These are phyloP conservation scores for Zanthoxylum bungeanum DNA, from an alignment of 345 rosid genomes.

Conservation along the genomic window DNA sequence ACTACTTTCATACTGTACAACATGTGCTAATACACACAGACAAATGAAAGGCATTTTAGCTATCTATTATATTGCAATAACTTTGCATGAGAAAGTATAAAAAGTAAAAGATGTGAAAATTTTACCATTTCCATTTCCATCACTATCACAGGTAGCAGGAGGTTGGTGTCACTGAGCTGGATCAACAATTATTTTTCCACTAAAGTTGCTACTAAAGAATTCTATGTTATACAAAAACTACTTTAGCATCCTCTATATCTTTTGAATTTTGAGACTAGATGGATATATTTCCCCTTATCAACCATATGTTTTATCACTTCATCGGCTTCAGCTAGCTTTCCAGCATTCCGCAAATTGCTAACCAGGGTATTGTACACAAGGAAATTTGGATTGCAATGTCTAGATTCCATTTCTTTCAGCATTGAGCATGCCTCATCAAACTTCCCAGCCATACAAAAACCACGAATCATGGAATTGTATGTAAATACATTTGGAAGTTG, in stretches of 20 bases:
- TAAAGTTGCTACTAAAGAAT: constrained; percentile 14
- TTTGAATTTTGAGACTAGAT: constrained; percentile 53
- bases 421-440: constrained; percentile 66
- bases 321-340: constrained; percentile 70
- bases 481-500: constrained; percentile 81
- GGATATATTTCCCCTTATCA: constrained; percentile 63
- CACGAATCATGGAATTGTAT: constrained; percentile 84
- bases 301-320: constrained; percentile 65
- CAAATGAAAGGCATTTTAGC: background rate
- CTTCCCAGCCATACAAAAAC: constrained; percentile 67
- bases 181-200: constrained; percentile 10
- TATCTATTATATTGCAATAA: constrained; percentile 14
- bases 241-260: constrained; percentile 43
- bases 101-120: constrained; percentile 10
- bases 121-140: constrained; percentile 27
- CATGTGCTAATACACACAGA: background rate
- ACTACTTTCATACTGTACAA: background rate
- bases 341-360: constrained; percentile 64
- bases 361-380: constrained; percentile 81
- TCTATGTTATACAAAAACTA: constrained; percentile 10
- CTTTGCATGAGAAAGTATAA: constrained; percentile 3
- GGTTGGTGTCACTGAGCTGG: constrained; percentile 10
- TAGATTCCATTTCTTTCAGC: constrained; percentile 79
- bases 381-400: constrained; percentile 85
- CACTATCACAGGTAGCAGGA: constrained; percentile 20